Percentiles rank a stretch among this genome's conserved stretches.
Evolutionary conservation across 2,329 filamentous ascomycete species (phyloP).

Genomic region (Trichoderma lentiforme): DNA sequence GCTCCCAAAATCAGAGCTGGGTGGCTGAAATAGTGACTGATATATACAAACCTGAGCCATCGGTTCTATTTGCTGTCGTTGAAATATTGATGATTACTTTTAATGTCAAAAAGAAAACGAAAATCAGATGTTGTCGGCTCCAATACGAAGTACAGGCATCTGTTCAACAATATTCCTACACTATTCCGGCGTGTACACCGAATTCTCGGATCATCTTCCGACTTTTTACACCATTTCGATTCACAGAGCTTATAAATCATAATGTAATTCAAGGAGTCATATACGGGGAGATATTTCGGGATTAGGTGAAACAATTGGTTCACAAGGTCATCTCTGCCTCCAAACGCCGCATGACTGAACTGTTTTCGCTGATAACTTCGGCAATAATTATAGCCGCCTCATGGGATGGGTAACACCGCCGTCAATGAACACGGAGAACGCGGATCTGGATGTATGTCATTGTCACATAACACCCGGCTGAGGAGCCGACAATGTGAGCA

Average conservation of each 20-base stretch:
- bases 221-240: background rate
- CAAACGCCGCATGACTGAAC: background rate
- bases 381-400: constrained; percentile 12
- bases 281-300: background rate
- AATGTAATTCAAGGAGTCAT: background rate
- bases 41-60: background rate
- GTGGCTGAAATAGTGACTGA: background rate
- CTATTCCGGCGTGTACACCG: background rate
- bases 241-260: background rate
- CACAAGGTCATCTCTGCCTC: background rate
- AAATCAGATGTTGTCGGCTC: background rate
- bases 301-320: background rate
- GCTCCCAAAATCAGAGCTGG: background rate
- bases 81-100: no score
- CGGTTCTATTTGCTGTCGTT: background rate
- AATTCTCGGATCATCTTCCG: background rate
- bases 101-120: accelerated
- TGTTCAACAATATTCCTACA: no score
- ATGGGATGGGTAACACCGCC: background rate
- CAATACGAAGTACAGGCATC: background rate
- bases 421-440: background rate
- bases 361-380: background rate
- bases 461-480: background rate
- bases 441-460: background rate
- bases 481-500: background rate